Conservation (phyloP, 768 basidiomycete species). For the Xanthoconium stramineum region DNA sequence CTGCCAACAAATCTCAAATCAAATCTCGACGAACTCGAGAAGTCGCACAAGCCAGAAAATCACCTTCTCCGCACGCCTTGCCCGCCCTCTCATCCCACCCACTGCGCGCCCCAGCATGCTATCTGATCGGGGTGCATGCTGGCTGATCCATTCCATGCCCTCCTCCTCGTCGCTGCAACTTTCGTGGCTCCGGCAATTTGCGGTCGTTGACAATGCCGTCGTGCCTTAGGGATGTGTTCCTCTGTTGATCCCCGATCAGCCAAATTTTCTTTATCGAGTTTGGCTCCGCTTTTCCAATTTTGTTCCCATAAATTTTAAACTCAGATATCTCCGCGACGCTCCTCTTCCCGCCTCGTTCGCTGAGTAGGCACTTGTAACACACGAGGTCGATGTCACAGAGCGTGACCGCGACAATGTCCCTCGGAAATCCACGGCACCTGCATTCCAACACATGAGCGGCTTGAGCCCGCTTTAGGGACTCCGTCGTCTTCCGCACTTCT, state of each 20-base stretch:
- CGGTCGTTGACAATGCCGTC: conserved; percentile 26
- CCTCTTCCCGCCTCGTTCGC: conserved; percentile 20
- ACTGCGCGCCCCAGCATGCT: background rate
- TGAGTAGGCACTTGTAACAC: conserved; percentile 1
- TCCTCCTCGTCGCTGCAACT: background rate
- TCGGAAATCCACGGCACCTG: conserved; percentile 19
- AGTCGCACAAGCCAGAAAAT: conserved; percentile 18
- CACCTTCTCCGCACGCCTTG: conserved; percentile 12
- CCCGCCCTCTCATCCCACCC: background rate
- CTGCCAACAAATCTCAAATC: conserved; percentile 29
- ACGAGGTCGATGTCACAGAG: background rate
- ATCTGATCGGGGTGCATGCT: background rate
- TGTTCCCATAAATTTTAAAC: conserved; percentile 14
- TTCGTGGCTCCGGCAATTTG: conserved; percentile 23
- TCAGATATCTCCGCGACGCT: conserved; percentile 29
- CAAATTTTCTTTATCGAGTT: conserved; percentile 33
- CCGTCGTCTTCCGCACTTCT: conserved; percentile 19
- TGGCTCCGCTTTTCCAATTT: conserved; percentile 30
- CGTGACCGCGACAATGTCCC: background rate
- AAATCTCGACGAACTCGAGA: conserved; percentile 30
- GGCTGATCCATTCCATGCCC: background rate
- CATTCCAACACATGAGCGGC: conserved; percentile 13
- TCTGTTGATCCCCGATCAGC: conserved; percentile 66
- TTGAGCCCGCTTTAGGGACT: conserved; percentile 22
- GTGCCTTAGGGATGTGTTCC: conserved; percentile 34